phyloP scores from a whole-genome alignment of 768 basidiomycete genomes.

The Sistotremastrum suecicum region DNA sequence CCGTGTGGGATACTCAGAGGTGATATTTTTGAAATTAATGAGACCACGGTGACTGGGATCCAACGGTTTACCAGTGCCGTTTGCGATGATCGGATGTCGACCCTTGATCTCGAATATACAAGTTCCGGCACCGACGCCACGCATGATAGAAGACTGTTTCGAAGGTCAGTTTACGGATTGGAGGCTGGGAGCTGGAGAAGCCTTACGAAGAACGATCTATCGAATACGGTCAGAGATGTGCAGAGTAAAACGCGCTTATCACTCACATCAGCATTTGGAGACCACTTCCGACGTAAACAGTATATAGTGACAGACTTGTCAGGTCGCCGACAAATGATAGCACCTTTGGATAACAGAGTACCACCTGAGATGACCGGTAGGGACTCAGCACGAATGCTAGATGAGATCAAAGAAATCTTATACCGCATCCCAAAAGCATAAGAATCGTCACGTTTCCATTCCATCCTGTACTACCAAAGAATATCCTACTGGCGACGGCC shows the following conservation, averaged over 20 bases:
- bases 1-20: slow-evolving; percentile 29
- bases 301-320: slow-evolving; percentile 26
- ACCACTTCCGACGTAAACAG: slow-evolving; percentile 20
- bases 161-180: slow-evolving; percentile 8
- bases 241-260: too few relatives aligned
- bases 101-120: slow-evolving; percentile 32
- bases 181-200: too few relatives aligned
- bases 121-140: slow-evolving; percentile 30
- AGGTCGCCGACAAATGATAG: slow-evolving; percentile 33
- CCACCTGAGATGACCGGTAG: slow-evolving; percentile 23
- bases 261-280: slow-evolving; percentile 7
- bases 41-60: slow-evolving; percentile 16
- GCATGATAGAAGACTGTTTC: slow-evolving; percentile 26
- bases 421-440: slow-evolving; percentile 32
- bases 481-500: slow-evolving; percentile 29
- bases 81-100: slow-evolving; percentile 22
- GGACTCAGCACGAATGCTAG: too few relatives aligned
- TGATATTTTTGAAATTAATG: slow-evolving; percentile 26
- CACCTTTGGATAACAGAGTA: slow-evolving; percentile 27
- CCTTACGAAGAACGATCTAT: slow-evolving; percentile 2
- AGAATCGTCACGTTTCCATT: slow-evolving; percentile 32
- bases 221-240: too few relatives aligned
- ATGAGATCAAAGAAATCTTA: slow-evolving; percentile 3
- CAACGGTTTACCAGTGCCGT: slow-evolving; percentile 19
- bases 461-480: slow-evolving; percentile 24